Evolutionary conservation across 192 early-diverging fungal species (phyloP), one percentile per base, ranked within the genome.

Genomic region (Coemansia sp.): DNA sequence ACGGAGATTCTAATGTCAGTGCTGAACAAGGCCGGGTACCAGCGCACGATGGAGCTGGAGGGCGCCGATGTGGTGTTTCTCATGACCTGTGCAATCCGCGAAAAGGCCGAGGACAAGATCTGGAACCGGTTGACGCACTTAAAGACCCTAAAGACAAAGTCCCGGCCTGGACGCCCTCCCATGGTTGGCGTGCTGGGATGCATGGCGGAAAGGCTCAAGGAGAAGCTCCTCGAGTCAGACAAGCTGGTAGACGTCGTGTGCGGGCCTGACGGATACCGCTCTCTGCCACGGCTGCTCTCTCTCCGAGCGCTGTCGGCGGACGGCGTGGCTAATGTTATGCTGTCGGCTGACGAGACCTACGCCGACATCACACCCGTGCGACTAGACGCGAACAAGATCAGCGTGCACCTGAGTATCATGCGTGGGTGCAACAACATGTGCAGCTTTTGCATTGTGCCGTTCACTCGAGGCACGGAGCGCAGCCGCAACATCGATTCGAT

Each of bases 371-470:
- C 89, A 52, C 90, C 90, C 0, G 83, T 90, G 64, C 77, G 90
- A 28, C 80, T 92, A 13, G 79, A 89, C 60, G 68, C 75, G 18
- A 83, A 87, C 61, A 84, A 79, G 65, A 85, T 90, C 38, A 87
- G 85, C 55, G 90, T 85, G n/a, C 88, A 88, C 68, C 64, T 92
- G 16, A 89, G 87, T 6, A 81, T 92, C 25, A 92, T 92, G 90
- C 79, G 90, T 26, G 90, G 90, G 56, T 92, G 90, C 74, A 92
- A 92, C 75, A 92, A 92, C 60, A 92, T 92, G 90, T 92, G 90
- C 56, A 85, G 85, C 39, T 92, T 88, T 69, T 92, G 90, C 61
- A 90, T 92, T 37, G 90, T 92, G 4, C 90, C 90, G 13, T 90
- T 90, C 47, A 92, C 90, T 9, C 82, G 90, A 53, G 90, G 90